Evolutionary conservation across 208 protist genomes (phyloP), one percentile per base, ranked within the genome.

Genomic region (Trypanosomatidae sp.): DNA sequence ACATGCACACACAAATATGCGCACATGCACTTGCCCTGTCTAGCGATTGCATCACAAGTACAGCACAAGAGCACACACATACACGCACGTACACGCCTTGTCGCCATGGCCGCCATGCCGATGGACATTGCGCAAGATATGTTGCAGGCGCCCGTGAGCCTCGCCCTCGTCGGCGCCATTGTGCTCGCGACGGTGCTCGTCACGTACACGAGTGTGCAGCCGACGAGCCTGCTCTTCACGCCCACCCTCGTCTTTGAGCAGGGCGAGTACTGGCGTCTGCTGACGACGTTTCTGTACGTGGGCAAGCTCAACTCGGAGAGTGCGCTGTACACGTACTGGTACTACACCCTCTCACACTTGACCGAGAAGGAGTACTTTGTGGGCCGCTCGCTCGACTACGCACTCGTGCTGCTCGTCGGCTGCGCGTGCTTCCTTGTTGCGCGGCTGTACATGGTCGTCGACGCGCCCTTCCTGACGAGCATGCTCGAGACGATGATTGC

Each of bases 181-280:
- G 61, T 53, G 11, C 2, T 58, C 10, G 72, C 71, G 21, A 49
- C 62, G 28, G 48, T 83, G 25, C 44, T 86, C n/a, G 53, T 67
- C 0, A 56, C 66, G 0, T 60, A 83, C 28, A 66, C 71, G 15
- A 48, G 87, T 7, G 49, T 92, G 16, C 60, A 75, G 45, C 77
- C 84, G 2, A 33, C 88, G 38, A 63, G 89, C 25, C 38, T 92
- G 37, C 21, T 87, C 18, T 79, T 76, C 43, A 88, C 69, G 32
- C 66, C 69, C 6, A 68, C 74, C 0, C 58, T 92, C 4, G 66
- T 83, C 5, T 63, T 81, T 33, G 63, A 86, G 38, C 61, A 89
- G 39, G 75, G 72, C 30, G 66, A 92, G 27, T 92, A 92, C 43
- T 92, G 84, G 80, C 59, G 84, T 4, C 32, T 92, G 6, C 13